Evolutionary conservation across 2,329 filamentous ascomycete species (phyloP), one percentile per base, ranked within the genome.

Genomic region (Penicillium sp.): DNA sequence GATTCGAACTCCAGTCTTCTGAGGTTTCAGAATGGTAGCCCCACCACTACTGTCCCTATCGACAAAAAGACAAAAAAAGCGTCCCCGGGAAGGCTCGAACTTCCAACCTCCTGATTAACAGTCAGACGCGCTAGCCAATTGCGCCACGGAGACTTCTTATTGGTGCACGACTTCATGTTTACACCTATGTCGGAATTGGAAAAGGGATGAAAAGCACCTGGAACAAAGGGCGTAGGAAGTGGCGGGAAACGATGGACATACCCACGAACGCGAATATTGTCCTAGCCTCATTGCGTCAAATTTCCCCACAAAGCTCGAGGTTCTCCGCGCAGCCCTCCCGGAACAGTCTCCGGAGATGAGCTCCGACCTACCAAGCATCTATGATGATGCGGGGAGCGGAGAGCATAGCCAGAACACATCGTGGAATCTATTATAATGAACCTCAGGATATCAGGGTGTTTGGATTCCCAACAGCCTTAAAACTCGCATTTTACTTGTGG

Each of bases 61-160:
- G 11, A 31, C 27, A 50, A 44, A 55, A 52, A 22, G 21, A 31
- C 26, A 27, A 57, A 64, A 65, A 64, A 58, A 56, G 33, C 72
- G 72, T 73, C 70, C 72, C 72, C 68, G 72, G 70, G 71, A 74
- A 74, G 71, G 72, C 71, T 75, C 68, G 72, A 75, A 74, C 71
- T 73, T 74, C 71, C 71, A 72, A 73, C 71, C 64, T 67, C 64
- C 62, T 60, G 64, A 67, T 67, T 67, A 67, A 67, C 64, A 67
- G 64, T 67, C 64, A 60, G 62, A 67, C 64, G 64, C 64, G 64
- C 64, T 67, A 67, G 53, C 64, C 64, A 41, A 67, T 67, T 67
- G 64, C 63, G 64, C 63, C 63, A 66, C 63, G 63, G 61, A 66
- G 63, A 65, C 61, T 47, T 26, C 24, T 44, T 46, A n/a, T 45